Base-by-base conservation (phyloP, 2,329 filamentous ascomycete genomes). In the Talaromyces sp. region DNA sequence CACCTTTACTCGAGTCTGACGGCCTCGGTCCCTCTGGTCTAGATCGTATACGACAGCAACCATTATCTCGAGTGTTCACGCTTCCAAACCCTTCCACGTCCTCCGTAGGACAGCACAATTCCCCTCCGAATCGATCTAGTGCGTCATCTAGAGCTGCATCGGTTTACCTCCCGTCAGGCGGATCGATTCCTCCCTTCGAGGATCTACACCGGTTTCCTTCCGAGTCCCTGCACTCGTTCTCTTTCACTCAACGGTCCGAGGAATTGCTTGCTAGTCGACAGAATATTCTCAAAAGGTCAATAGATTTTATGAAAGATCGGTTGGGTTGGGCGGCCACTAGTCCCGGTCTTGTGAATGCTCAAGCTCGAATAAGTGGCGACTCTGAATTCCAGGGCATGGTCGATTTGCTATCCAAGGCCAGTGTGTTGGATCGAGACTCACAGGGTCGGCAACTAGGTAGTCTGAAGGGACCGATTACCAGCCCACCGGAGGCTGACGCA, bases 191-290 rank as follows among this genome's bases (percentile, higher is more conserved):
- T 27, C 86, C 81, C 7, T 73, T 90, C 49, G 95, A 98, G 81
- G 95, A 99, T 74, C 86, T 99, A 54, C 89, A 89, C 54, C 89
- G 93, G 60, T 99, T 99, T 75, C 94, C 95, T 1, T 92, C 92
- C 71, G 95, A 99, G 76, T 99, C 95, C 6, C 82, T 99, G 56
- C 95, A 99, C 78, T 99, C 95, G 1, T 99, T 99, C 80, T 98
- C 94, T 13, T 99, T 99, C 77, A 92, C 95, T 47, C 92, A 96
- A 71, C 93, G 97, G 78, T 94, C 93, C 3, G 93, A 97, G 73
- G 94, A 98, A 68, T 88, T 92, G 68, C 84, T 98, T 64, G 91
- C 97, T 75, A 97, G 87, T 76, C 90, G 95, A 63, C 93, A 98
- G 76, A 96, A 92, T 82, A 90, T 97, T 39, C 78, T 99, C 73